phyloP scores from a whole-genome alignment of 1,284 basidiomycete species.

The Malassezia brasiliensis region DNA sequence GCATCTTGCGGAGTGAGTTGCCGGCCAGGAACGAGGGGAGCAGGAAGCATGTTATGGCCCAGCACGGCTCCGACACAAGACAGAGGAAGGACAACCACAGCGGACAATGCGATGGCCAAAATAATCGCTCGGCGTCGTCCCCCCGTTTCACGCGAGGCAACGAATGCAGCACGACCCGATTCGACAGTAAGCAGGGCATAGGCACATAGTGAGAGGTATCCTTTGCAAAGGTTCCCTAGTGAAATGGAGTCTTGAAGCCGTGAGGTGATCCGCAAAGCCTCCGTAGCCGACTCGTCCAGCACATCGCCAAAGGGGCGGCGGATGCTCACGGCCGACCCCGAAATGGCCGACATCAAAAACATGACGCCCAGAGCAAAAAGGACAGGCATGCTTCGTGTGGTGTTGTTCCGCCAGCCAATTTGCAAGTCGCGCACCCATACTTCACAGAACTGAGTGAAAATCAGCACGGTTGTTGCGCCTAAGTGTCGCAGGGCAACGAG shows the following conservation, averaged over 20 bases:
- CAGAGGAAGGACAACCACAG: conserved; percentile 26
- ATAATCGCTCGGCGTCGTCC: conserved; percentile 38
- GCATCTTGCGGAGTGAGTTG: conserved; percentile 9
- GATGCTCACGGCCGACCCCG: conserved; percentile 9
- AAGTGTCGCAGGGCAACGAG: conserved; percentile 38
- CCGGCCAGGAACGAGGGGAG: conserved; percentile 10
- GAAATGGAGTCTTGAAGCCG: conserved; percentile 23
- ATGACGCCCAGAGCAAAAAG: conserved; percentile 30
- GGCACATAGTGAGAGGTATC: conserved; percentile 26
- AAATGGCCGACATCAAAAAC: conserved; percentile 23
- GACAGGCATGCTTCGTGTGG: conserved; percentile 33
- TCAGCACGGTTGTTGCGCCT: conserved; percentile 34
- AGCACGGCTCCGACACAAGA: conserved; percentile 24
- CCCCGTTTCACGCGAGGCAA: conserved; percentile 28
- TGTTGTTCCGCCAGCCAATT: conserved; percentile 20
- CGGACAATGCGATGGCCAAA: conserved; percentile 30
- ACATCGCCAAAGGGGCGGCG: conserved; percentile 10
- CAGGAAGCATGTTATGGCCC: conserved; percentile 24
- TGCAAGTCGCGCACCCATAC: conserved; percentile 41
- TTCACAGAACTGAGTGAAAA: conserved; percentile 46
- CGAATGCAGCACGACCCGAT: conserved; percentile 27
- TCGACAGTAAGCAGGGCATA: conserved; percentile 41
- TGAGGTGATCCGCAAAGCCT: conserved; percentile 20
- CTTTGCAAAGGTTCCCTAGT: conserved; percentile 18
- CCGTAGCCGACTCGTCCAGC: conserved; percentile 6